phyloP scores from a whole-genome alignment of 1,284 basidiomycete genomes.

The Apiotrichum gamsii region DNA sequence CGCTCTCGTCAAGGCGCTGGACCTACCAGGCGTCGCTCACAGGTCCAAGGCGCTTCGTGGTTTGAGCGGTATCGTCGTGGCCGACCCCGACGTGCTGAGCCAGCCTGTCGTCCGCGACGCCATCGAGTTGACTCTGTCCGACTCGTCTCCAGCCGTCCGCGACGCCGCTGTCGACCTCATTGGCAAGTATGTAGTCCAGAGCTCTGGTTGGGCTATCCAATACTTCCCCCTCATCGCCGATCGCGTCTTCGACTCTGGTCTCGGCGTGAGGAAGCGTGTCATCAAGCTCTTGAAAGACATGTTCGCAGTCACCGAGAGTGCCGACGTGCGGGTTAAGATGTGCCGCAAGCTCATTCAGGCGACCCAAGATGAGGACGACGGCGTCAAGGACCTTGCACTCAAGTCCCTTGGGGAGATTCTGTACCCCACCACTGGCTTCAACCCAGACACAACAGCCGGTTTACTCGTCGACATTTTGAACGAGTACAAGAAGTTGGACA shows the following conservation, averaged over 20 bases:
- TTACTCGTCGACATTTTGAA: constrained; percentile 80
- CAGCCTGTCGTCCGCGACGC: constrained; percentile 55
- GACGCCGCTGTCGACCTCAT: constrained; percentile 94
- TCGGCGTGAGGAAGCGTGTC: constrained; percentile 87
- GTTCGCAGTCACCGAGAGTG: constrained; percentile 59
- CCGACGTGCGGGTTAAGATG: constrained; percentile 66
- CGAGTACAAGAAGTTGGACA: constrained; percentile 72
- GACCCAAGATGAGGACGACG: constrained; percentile 85
- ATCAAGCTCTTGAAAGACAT: constrained; percentile 85
- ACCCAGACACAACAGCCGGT: constrained; percentile 53
- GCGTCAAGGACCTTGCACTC: constrained; percentile 82
- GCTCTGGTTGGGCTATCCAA: constrained; percentile 70
- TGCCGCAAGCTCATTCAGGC: constrained; percentile 68
- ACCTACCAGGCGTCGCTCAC: constrained; percentile 75
- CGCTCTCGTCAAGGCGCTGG: constrained; percentile 66
- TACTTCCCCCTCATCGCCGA: constrained; percentile 82
- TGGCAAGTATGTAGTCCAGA: constrained; percentile 86
- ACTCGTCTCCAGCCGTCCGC: constrained; percentile 85
- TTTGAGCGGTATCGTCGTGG: constrained; percentile 73
- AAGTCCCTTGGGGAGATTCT: constrained; percentile 84
- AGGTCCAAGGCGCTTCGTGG: constrained; percentile 84
- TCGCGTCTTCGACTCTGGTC: constrained; percentile 83
- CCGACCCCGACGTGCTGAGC: constrained; percentile 73
- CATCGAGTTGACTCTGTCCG: constrained; percentile 81
- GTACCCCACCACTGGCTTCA: constrained; percentile 52